Percentiles rank a stretch among this genome's conserved stretches.
These are phyloP conservation scores for Aegilops umbellulata DNA, from an alignment of 176 grass and related monocot genomes.

Conservation along the genomic window DNA sequence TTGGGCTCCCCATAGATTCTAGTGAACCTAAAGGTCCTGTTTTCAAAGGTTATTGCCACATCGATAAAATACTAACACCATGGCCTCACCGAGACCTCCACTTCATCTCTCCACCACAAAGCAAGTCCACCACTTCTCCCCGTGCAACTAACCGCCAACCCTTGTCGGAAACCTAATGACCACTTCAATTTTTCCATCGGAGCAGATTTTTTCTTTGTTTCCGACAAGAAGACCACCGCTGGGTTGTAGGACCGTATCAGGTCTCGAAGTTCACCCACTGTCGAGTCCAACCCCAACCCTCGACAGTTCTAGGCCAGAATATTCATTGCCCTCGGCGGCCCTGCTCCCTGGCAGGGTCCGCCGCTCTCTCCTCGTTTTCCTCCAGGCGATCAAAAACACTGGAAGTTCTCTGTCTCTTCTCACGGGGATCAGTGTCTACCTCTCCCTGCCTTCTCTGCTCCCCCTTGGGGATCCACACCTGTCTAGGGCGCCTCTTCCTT, in stretches of 20 bases:
- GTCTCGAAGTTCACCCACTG: too few relatives aligned
- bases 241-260: too few relatives aligned
- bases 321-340: too few relatives aligned
- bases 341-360: too few relatives aligned
- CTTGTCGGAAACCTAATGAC: not conserved
- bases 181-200: not conserved
- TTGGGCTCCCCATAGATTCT: not conserved
- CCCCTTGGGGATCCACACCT: too few relatives aligned
- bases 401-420: too few relatives aligned
- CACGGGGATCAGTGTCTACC: rapidly evolving
- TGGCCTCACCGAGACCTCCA: not conserved
- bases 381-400: too few relatives aligned
- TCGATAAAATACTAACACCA: not conserved
- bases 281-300: too few relatives aligned
- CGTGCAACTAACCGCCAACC: not conserved
- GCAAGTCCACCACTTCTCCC: not conserved
- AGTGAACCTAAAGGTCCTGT: not conserved
- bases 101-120: not conserved
- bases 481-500: too few relatives aligned
- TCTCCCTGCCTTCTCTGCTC: too few relatives aligned
- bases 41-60: not conserved
- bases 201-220: not conserved
- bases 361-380: too few relatives aligned
- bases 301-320: too few relatives aligned
- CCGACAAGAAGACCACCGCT: not conserved